Evolutionary conservation across 2,329 filamentous ascomycete species (phyloP).

Genomic region (Ascochyta koolunga): DNA sequence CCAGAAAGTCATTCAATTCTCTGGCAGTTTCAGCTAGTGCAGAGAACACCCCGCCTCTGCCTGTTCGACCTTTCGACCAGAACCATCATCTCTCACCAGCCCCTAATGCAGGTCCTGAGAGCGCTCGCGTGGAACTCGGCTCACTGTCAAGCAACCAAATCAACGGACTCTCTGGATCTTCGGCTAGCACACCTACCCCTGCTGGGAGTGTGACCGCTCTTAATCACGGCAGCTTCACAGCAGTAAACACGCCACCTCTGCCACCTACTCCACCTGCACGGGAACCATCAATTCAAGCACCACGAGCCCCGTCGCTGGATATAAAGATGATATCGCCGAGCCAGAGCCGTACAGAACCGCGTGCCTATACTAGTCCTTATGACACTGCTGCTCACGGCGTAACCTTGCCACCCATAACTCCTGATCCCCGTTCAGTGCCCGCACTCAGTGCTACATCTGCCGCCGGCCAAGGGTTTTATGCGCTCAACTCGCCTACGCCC

Average conservation of each 20-base stretch:
- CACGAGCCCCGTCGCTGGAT: slow-evolving; percentile 19
- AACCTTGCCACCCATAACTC: not conserved
- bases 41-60: slow-evolving; percentile 37
- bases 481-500: slow-evolving; percentile 18
- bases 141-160: slow-evolving; percentile 38
- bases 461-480: slow-evolving; percentile 20
- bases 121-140: slow-evolving; percentile 32
- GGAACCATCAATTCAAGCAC: slow-evolving; percentile 19
- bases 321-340: slow-evolving; percentile 10
- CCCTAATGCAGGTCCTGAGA: slow-evolving; percentile 26
- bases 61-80: slow-evolving; percentile 27
- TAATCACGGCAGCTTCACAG: slow-evolving; percentile 31
- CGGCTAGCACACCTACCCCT: slow-evolving; percentile 15
- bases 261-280: slow-evolving; percentile 18
- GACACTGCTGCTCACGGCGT: slow-evolving; percentile 25
- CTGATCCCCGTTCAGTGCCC: slow-evolving; percentile 4
- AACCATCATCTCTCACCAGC: slow-evolving; percentile 27
- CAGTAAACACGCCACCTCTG: slow-evolving; percentile 31
- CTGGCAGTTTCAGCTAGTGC: slow-evolving; percentile 28
- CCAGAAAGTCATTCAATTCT: slow-evolving; percentile 37
- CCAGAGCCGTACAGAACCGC: slow-evolving; percentile 4
- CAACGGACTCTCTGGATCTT: slow-evolving; percentile 32
- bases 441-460: slow-evolving; percentile 4
- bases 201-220: slow-evolving; percentile 29
- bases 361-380: slow-evolving; percentile 41